Evolutionary conservation across 208 protist species (phyloP).

Genomic region (Wallacemonas sp.): DNA sequence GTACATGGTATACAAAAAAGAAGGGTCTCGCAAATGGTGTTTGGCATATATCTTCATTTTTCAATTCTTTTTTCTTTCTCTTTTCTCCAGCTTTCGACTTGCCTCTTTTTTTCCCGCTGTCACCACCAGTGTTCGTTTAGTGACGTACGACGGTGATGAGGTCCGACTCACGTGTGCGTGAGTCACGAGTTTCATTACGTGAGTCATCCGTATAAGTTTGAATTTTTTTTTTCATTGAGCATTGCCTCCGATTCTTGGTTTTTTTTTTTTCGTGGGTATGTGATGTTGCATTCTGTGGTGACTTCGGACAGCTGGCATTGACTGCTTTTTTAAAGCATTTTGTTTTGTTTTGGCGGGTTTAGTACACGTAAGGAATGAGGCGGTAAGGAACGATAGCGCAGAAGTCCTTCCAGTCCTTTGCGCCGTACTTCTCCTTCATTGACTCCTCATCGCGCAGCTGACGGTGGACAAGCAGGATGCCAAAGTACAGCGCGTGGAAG

Average conservation of each 20-base stretch:
- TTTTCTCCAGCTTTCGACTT: no score
- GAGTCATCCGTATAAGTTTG: background rate
- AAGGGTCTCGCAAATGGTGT: no score
- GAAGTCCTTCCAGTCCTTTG: slow-evolving; percentile 91
- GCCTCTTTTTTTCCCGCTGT: no score
- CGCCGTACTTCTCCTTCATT: slow-evolving; percentile 93
- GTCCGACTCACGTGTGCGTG: no score
- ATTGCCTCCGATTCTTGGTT: background rate
- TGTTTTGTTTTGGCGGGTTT: slow-evolving; percentile 16
- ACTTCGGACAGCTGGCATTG: background rate
- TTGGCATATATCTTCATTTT: no score
- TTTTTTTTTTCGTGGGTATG: background rate
- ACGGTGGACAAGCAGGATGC: slow-evolving; percentile 92
- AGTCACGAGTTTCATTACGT: no score
- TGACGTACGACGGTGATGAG: no score
- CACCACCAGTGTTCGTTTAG: no score
- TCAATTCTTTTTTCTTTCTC: no score
- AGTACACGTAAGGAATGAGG: slow-evolving; percentile 92
- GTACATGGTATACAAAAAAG: no score
- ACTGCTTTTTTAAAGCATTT: background rate
- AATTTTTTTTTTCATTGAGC: background rate
- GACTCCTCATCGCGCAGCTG: slow-evolving; percentile 92
- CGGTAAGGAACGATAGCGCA: slow-evolving; percentile 85
- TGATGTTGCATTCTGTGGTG: background rate
- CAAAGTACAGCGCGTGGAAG: slow-evolving; percentile 95